These are phyloP conservation scores for Sanghuangporus weigelae DNA, from an alignment of 1,284 basidiomycete species.

Conservation along the genomic window DNA sequence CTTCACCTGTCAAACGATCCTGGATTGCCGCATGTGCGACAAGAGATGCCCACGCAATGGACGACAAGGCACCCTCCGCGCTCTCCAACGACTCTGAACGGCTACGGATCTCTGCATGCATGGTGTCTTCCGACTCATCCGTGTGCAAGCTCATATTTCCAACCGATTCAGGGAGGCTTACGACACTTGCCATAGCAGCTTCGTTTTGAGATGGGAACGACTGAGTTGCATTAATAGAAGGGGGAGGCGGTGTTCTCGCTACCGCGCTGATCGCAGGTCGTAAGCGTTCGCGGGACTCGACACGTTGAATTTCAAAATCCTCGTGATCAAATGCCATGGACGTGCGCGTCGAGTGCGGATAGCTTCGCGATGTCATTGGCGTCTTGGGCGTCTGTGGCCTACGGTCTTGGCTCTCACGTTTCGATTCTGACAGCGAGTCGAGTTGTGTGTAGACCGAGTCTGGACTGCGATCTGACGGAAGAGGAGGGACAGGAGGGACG, in stretches of 20 bases:
- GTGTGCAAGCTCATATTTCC: neutral
- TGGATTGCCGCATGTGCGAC: conserved; percentile 9
- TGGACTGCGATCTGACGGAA: conserved; percentile 3
- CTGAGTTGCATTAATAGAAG: neutral
- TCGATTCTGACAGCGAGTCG: neutral
- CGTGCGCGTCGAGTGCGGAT: neutral
- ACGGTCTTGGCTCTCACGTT: neutral
- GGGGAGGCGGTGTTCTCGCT: neutral
- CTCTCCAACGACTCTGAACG: conserved; percentile 3
- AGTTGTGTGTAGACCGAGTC: neutral
- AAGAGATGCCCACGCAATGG: conserved; percentile 18
- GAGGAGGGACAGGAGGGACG: conserved; percentile 2
- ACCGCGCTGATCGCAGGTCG: conserved; percentile 18
- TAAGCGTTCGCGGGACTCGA: conserved; percentile 12
- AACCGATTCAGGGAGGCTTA: conserved; percentile 10
- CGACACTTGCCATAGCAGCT: neutral
- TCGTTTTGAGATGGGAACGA: neutral
- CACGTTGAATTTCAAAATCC: conserved; percentile 13
- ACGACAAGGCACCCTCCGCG: conserved; percentile 7
- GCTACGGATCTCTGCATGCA: conserved; percentile 7
- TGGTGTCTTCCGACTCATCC: conserved; percentile 5
- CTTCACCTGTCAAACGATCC: neutral
- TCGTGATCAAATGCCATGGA: conserved; percentile 11
- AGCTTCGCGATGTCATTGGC: conserved; percentile 6
- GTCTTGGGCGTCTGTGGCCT: conserved; percentile 3